A percentile compares a stretch with the other conserved stretches of the same genome.
Conservation (phyloP, 345 rosid genomes). For the Hypericum perforatum region DNA sequence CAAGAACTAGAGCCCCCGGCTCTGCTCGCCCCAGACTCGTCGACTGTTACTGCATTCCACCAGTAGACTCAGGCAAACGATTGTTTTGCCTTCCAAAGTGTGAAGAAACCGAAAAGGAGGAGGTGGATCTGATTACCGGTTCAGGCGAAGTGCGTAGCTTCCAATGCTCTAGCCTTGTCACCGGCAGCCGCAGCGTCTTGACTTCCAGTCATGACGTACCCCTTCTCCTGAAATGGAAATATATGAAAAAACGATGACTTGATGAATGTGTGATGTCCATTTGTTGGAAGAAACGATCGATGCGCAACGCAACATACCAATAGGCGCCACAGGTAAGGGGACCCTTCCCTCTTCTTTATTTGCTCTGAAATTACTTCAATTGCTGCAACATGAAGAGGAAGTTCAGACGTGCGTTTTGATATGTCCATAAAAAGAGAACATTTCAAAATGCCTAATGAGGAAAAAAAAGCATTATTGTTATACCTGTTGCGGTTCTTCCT, state of each 20-base stretch:
- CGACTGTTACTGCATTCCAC: too few relatives aligned
- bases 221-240: conserved; percentile 45
- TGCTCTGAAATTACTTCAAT: conserved; percentile 43
- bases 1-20: too few relatives aligned
- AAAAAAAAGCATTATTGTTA: neutral
- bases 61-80: neutral
- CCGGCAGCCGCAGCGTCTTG: conserved; percentile 31
- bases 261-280: too few relatives aligned
- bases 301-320: conserved; percentile 36
- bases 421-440: neutral
- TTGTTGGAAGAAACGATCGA: neutral
- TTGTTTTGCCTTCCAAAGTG: neutral
- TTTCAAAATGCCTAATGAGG: neutral
- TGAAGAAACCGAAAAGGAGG: too few relatives aligned
- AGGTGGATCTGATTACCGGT: too few relatives aligned
- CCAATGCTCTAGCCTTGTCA: conserved; percentile 49
- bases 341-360: conserved; percentile 55
- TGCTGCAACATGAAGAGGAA: conserved; percentile 26
- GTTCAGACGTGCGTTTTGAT: neutral
- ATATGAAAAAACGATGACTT: neutral
- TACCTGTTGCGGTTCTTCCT: conserved; percentile 58
- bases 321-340: conserved; percentile 72
- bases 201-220: conserved; percentile 38
- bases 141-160: conserved; percentile 45
- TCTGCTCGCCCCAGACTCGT: too few relatives aligned